Evolutionary conservation across 805 yeast species (phyloP).

Genomic region (Zygoascus flipseniorum): DNA sequence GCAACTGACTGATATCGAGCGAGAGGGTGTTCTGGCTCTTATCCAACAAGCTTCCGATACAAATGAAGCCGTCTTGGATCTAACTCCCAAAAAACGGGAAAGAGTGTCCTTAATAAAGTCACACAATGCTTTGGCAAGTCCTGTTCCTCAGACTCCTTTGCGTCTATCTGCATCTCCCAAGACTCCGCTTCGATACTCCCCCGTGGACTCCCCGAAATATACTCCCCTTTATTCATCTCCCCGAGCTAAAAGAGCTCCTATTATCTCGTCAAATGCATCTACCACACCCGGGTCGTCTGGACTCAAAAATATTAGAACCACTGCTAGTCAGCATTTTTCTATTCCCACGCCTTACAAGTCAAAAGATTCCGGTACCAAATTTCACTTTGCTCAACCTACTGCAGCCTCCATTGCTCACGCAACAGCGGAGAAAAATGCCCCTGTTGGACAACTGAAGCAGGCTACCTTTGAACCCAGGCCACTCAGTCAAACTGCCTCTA

Average conservation of each 20-base stretch:
- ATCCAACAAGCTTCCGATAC: constrained; percentile 10
- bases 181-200: not conserved
- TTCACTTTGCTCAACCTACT: not conserved
- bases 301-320: constrained; percentile 25
- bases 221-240: not conserved
- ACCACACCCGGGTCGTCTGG: not conserved
- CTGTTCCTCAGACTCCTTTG: not conserved
- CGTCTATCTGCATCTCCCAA: not conserved
- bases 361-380: not conserved
- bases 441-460: not conserved
- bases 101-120: not conserved
- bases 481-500: constrained; percentile 41
- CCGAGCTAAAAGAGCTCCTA: not conserved
- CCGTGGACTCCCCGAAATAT: not conserved
- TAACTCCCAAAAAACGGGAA: not conserved
- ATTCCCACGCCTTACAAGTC: constrained; percentile 1
- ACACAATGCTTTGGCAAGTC: not conserved
- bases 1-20: constrained; percentile 67
- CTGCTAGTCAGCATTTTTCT: constrained; percentile 4
- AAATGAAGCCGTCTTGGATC: not conserved
- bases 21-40: constrained; percentile 50
- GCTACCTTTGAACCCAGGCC: constrained; percentile 6
- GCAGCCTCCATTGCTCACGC: not conserved
- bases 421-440: not conserved
- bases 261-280: constrained; percentile 10